Conservation (phyloP, 129 eudicot species). For the Helianthus annuus region DNA sequence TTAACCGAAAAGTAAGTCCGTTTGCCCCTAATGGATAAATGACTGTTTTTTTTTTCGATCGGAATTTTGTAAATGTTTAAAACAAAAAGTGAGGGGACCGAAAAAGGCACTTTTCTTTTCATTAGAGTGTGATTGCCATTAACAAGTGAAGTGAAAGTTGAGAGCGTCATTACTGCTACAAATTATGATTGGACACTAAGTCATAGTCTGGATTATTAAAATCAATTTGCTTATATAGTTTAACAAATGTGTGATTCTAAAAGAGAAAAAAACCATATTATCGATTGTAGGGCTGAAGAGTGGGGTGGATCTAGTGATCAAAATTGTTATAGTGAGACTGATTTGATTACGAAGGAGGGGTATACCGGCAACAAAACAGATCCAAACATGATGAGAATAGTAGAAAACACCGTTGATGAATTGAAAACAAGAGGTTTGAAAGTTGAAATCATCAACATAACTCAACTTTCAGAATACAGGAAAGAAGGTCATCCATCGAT, state of each 20-base stretch:
- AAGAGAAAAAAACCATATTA: not conserved
- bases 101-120: no score
- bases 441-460: slow-evolving; percentile 67
- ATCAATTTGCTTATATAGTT: no score
- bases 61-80: no score
- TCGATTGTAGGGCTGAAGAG: slow-evolving; percentile 57
- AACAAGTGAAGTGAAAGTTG: no score
- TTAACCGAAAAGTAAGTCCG: no score
- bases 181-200: no score
- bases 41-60: no score
- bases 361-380: slow-evolving; percentile 57
- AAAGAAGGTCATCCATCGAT: slow-evolving; percentile 88
- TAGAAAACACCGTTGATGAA: slow-evolving; percentile 45
- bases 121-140: no score
- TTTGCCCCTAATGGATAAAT: no score
- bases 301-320: slow-evolving; percentile 58
- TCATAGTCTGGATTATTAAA: no score
- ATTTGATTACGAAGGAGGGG: slow-evolving; percentile 47
- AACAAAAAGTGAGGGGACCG: no score
- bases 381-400: slow-evolving; percentile 63
- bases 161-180: no score
- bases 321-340: slow-evolving; percentile 66
- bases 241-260: not conserved
- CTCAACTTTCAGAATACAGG: slow-evolving; percentile 82
- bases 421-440: slow-evolving; percentile 50